Evolutionary conservation across 208 protist species (phyloP).

Genomic region (Acanthamoeba castellanii): DNA sequence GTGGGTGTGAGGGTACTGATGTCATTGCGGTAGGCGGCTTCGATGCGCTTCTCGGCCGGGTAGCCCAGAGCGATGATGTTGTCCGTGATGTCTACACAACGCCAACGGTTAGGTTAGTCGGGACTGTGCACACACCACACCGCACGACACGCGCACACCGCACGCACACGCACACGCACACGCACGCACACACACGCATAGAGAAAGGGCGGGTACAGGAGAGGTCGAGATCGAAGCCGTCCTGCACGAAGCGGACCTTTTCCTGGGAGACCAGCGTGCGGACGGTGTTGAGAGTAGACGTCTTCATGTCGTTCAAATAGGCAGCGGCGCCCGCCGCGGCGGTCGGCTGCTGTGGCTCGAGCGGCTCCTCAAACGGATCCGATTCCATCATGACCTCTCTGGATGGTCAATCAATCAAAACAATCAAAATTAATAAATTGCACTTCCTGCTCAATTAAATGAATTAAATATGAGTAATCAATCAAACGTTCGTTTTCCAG

Average conservation of each 20-base stretch:
- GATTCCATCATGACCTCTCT: not conserved
- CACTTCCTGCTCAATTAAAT: too few species aligned
- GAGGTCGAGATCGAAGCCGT: conserved; percentile 55
- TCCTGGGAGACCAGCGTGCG: conserved; percentile 48
- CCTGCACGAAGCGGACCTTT: conserved; percentile 48
- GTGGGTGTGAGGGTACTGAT: not conserved
- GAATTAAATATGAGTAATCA: too few species aligned
- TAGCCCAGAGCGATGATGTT: conserved; percentile 56
- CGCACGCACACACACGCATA: too few species aligned
- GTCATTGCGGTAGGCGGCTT: conserved; percentile 43
- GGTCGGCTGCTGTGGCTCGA: not conserved
- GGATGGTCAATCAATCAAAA: too few species aligned
- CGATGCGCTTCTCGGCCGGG: not conserved
- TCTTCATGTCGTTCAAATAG: conserved; percentile 24
- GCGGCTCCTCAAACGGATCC: not conserved
- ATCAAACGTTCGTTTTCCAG: too few species aligned
- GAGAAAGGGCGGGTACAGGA: not conserved
- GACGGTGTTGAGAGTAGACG: conserved; percentile 43
- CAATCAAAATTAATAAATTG: too few species aligned
- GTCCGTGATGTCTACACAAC: conserved; percentile 7
- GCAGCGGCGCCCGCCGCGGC: not conserved
- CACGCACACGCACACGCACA: not conserved
- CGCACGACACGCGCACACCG: not conserved
- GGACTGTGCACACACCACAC: not conserved
- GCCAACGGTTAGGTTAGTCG: not conserved